A percentile compares a stretch with the other conserved stretches of the same genome.
These are phyloP conservation scores for Cyclotella choctawhatcheeana DNA, from an alignment of 108 stramenopile genomes.

Conservation along the genomic window DNA sequence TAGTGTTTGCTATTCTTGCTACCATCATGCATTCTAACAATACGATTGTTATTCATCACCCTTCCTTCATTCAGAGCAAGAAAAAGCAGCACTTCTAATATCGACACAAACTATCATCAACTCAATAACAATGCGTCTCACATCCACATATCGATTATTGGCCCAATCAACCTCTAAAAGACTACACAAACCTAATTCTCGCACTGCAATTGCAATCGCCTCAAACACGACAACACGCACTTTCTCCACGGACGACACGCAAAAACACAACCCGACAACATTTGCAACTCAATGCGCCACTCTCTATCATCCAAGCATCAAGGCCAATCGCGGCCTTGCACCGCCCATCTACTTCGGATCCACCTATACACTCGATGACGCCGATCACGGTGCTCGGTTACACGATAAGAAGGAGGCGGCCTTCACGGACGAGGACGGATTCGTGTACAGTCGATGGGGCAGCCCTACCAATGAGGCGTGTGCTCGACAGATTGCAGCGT, in stretches of 20 bases:
- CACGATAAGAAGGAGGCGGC: constrained; percentile 61
- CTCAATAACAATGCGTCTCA: neutral
- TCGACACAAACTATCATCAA: neutral
- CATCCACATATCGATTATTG: neutral
- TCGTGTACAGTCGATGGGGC: constrained; percentile 60
- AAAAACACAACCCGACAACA: constrained; percentile 42
- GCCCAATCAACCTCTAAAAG: neutral
- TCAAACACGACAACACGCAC: constrained; percentile 24
- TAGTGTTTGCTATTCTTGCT: no score
- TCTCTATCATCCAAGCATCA: constrained; percentile 49
- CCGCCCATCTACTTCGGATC: constrained; percentile 62
- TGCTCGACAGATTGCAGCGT: constrained; percentile 57
- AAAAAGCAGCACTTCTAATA: neutral
- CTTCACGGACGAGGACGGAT: constrained; percentile 60
- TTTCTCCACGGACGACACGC: constrained; percentile 8
- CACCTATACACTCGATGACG: constrained; percentile 57
- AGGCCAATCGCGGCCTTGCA: constrained; percentile 53
- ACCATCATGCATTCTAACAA: no score
- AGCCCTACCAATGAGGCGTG: constrained; percentile 60
- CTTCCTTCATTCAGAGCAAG: neutral
- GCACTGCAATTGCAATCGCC: neutral
- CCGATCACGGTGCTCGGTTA: constrained; percentile 58
- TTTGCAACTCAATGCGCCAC: constrained; percentile 64
- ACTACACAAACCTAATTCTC: neutral
- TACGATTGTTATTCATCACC: neutral